Evolutionary conservation across 345 rosid genomes (phyloP).

Genomic region (Dimocarpus longan): DNA sequence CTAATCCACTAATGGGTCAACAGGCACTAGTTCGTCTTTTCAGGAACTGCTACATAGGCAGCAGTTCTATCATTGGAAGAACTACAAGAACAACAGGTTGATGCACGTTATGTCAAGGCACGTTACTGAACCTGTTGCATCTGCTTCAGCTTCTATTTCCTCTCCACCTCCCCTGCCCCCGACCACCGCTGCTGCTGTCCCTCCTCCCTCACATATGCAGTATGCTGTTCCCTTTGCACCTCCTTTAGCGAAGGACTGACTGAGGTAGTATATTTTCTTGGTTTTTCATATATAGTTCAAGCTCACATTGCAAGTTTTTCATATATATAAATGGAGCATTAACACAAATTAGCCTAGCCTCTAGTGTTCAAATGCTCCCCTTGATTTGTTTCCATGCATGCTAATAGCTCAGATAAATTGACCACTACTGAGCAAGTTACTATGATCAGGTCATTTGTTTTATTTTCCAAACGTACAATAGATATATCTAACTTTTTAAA

Average conservation of each 20-base stretch:
- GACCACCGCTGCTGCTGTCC: constrained; percentile 54
- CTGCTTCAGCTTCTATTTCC: constrained; percentile 41
- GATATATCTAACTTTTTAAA: no score
- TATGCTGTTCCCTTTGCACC: constrained; percentile 62
- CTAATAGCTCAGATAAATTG: no score
- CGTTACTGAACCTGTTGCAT: constrained; percentile 74
- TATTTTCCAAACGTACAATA: no score
- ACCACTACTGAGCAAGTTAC: no score
- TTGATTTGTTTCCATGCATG: no score
- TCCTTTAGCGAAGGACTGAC: constrained; percentile 42
- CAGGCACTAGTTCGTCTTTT: constrained; percentile 6
- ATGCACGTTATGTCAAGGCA: constrained; percentile 88
- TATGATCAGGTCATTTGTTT: no score
- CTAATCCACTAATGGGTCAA: neutral
- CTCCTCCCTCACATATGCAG: constrained; percentile 81
- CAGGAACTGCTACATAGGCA: constrained; percentile 95
- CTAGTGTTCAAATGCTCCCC: no score
- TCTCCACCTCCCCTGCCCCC: constrained; percentile 40
- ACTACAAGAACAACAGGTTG: constrained; percentile 87
- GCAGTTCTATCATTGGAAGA: constrained; percentile 97
- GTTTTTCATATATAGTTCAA: no score
- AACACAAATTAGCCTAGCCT: no score
- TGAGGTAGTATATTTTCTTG: no score
- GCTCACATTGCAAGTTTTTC: no score
- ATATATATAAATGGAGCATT: no score